Base-by-base conservation (phyloP, 1,284 basidiomycete genomes). In the Leccinum ambiguum region DNA sequence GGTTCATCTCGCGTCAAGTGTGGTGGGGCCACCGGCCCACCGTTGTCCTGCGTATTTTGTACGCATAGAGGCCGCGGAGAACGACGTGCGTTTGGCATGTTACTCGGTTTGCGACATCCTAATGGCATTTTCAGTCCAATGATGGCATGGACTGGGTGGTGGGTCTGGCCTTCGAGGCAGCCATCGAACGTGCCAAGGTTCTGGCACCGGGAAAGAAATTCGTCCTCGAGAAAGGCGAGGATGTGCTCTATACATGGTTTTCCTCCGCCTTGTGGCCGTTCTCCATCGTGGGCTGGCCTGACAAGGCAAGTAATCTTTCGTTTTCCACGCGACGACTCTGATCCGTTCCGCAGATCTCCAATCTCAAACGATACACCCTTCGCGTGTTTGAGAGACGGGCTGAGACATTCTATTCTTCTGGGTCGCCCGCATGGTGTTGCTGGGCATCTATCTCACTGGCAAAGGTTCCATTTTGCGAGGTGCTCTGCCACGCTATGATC, bases 21-120 rank as follows among this genome's bases (percentile, higher is more conserved):
- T 99, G 97, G 97, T 99, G 97, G 97, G 97, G 97, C 21, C 97
- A 99, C 77, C 87, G 97, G n/a, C n/a, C n/a, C n/a, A n/a, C n/a
- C n/a, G n/a, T 67, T 93, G 90, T 76, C 97, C 97, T 8, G 97
- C 96, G 1, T 99, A 98, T 81, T 92, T 96, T 71, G 90, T 98
- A 65, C 85, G 87, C 64, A 88, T 98, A 67, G 92, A 97, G 68
- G 96, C 94, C 16, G 79, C 85, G 69, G 81, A 84, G 13, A 87
- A 90, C 67, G 91, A 97, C 69, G 91, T 92, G 72, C 73, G 87
- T 78, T 9, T 43, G 10, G 54, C 5, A 69, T 63, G 7, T 6
- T 26, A 72, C 66, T 36, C 23, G 30, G 9, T n/a, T n/a, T n/a
- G 14, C 6, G 3, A 21, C 11, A 50, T 21, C 14, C 14, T 57